Evolutionary conservation across 2,329 filamentous ascomycete species (phyloP), one percentile per base, ranked within the genome.

Genomic region (Ramularia collo-cygni): DNA sequence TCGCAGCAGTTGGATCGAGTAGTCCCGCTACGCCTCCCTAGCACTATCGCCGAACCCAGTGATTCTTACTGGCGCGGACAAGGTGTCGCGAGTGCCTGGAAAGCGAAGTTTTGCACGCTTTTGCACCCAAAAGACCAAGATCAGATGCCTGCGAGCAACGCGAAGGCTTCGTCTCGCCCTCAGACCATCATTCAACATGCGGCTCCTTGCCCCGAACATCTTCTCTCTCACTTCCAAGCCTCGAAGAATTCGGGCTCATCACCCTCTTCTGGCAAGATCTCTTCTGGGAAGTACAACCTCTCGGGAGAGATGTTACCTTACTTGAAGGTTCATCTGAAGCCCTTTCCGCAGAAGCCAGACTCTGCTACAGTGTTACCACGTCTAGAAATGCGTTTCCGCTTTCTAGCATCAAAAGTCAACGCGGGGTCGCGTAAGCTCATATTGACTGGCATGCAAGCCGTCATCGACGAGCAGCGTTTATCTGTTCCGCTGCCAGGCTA

Each of bases 401-500:
- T 50, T 24, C n/a, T 37, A 7, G 24, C 29, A 13, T 17, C 28
- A 5, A 17, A 27, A 4, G 18, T 34, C 7, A 37, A n/a, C 4
- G 28, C 19, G n/a, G 13, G n/a, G 14, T 15, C 14, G 12, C 29
- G 31, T 14, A 19, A 45, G 15, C 34, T 50, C 8, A 13, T 27
- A 9, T 28, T 50, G 19, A 33, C 35, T 12, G 43, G 43, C 19
- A 37, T 50, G 13, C 32, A 34, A 28, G 48, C 50, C 16, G 35
- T 46, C 15, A 28, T 40, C 8, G 34, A 46, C 40, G n/a, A 47
- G 18, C 50, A 44, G 48, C 37, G 30, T 4, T 8, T 53, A 5
- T 30, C 41, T 13, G 40, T 55, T 8, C 38, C 49, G 8, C 33
- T 55, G 8, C 54, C 53, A 17, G 35, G 38, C 8, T 29, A 50